Evolutionary conservation across 139 green algal genomes (phyloP).

Genomic region (Astrephomene gubernaculifera): DNA sequence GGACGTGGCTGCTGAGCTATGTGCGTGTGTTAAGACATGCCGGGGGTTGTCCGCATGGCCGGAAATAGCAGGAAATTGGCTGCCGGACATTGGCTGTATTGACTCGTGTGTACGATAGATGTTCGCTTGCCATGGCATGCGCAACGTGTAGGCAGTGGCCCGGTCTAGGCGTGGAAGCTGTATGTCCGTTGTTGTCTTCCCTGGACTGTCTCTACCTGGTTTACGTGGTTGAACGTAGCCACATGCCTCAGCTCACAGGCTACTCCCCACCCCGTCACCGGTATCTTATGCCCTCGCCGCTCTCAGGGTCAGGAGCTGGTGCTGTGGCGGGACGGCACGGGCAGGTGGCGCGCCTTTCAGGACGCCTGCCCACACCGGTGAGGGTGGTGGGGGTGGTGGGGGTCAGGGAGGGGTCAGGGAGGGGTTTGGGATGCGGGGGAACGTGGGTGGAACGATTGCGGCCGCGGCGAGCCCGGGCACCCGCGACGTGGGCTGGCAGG

Average conservation of each 20-base stretch:
- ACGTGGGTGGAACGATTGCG: too few relatives aligned
- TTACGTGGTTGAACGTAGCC: too few relatives aligned
- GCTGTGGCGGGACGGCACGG: slow-evolving; percentile 29
- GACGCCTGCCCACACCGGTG: slow-evolving; percentile 34
- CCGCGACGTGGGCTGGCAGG: too few relatives aligned
- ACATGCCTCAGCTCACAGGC: not conserved
- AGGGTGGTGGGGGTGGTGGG: not conserved
- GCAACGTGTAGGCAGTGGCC: not conserved
- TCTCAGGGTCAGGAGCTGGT: slow-evolving; percentile 28
- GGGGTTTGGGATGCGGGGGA: not conserved
- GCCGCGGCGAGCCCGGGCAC: too few relatives aligned
- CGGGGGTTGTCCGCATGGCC: not conserved
- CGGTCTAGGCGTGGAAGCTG: not conserved
- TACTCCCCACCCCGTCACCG: not conserved
- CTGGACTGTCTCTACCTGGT: too few relatives aligned
- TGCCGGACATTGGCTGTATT: too few relatives aligned
- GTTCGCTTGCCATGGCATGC: not conserved
- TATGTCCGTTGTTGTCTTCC: too few relatives aligned
- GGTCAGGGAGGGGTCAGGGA: not conserved
- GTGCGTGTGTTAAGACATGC: not conserved
- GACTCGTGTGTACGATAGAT: too few relatives aligned
- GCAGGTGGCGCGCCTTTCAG: slow-evolving; percentile 12
- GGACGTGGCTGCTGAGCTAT: not conserved
- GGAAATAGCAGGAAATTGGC: too few relatives aligned
- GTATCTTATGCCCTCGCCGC: too few relatives aligned